Conservation (phyloP, 345 rosid genomes). For the Aegle marmelos region DNA sequence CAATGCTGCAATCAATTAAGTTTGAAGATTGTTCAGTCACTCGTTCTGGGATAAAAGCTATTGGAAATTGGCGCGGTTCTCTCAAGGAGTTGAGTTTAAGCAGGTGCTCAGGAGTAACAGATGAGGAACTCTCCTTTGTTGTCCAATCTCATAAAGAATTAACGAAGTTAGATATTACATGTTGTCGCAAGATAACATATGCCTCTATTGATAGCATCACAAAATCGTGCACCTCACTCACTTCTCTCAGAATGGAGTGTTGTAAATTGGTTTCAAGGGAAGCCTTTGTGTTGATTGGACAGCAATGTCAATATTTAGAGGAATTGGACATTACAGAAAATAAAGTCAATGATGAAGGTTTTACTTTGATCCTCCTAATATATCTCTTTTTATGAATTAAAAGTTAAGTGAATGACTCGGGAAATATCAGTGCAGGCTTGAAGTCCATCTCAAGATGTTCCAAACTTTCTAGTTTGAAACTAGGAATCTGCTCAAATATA, state of each 20-base stretch:
- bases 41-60: conserved; percentile 48
- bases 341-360: conserved; percentile 72
- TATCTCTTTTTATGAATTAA: conserved; percentile 2
- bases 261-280: conserved; percentile 54
- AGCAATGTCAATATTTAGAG: conserved; percentile 48
- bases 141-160: conserved; percentile 46
- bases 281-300: conserved; percentile 60
- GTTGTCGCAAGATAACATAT: conserved; percentile 63
- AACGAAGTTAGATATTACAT: conserved; percentile 60
- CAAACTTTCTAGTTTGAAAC: conserved; percentile 47
- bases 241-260: conserved; percentile 63
- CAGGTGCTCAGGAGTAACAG: conserved; percentile 64
- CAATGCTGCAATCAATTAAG: conserved; percentile 50
- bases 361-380: conserved; percentile 3
- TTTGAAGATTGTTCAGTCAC: conserved; percentile 54
- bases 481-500: conserved; percentile 63
- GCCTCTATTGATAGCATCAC: conserved; percentile 47
- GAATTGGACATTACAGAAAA: conserved; percentile 75
- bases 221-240: conserved; percentile 45
- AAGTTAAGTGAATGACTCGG: background rate
- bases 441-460: conserved; percentile 56
- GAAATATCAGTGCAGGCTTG: conserved; percentile 42
- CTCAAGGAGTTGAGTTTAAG: conserved; percentile 61
- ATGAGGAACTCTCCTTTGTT: conserved; percentile 56
- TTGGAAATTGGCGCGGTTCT: conserved; percentile 42